Conservation (phyloP, 179 eudicot genomes). For the Nepenthes alata region DNA sequence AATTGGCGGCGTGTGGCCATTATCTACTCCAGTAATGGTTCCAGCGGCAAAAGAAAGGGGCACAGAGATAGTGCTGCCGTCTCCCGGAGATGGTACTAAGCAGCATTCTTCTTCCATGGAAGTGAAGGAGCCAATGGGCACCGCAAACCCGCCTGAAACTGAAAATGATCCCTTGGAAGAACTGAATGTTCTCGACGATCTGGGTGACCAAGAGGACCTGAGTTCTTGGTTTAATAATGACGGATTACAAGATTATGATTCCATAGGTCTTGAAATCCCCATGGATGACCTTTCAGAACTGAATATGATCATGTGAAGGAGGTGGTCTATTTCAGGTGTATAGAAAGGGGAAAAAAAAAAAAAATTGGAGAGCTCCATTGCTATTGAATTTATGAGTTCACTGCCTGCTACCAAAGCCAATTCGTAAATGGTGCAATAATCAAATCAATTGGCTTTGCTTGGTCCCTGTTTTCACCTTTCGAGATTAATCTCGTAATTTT, state of each 20-base stretch:
- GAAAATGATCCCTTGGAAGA: slow-evolving; percentile 30
- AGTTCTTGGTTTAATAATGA: slow-evolving; percentile 24
- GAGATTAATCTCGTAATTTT: too few species aligned
- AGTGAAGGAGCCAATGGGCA: slow-evolving; percentile 22
- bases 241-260: slow-evolving; percentile 32
- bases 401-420: too few species aligned
- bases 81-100: slow-evolving; percentile 4
- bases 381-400: too few species aligned
- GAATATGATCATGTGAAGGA: not conserved
- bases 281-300: slow-evolving; percentile 30
- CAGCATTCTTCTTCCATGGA: slow-evolving; percentile 13
- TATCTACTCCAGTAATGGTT: slow-evolving; percentile 7
- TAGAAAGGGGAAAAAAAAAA: not conserved
- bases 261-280: slow-evolving; percentile 33
- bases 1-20: slow-evolving; percentile 6
- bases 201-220: slow-evolving; percentile 23
- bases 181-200: slow-evolving; percentile 18
- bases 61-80: too few species aligned
- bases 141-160: slow-evolving; percentile 14
- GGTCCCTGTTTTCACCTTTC: too few species aligned
- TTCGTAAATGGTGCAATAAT: too few species aligned
- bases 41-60: slow-evolving; percentile 3
- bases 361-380: too few species aligned
- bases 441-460: too few species aligned
- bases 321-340: not conserved